phyloP scores from a whole-genome alignment of 2,329 filamentous ascomycete genomes.

The Lomentospora prolificans region DNA sequence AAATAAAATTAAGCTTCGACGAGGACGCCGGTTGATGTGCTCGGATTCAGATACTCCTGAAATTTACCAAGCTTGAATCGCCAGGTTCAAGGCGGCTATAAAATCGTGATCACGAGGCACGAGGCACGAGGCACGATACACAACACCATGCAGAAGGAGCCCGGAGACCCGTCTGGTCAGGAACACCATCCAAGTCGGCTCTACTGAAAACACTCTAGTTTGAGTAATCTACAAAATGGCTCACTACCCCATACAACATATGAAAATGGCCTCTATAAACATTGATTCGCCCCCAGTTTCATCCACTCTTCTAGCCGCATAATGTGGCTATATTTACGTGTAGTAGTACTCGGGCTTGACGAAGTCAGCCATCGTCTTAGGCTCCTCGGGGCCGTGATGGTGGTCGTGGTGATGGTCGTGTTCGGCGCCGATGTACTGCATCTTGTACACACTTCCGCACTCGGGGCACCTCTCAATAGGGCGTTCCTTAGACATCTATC shows the following conservation, averaged over 20 bases:
- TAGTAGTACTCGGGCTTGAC: slow-evolving; percentile 94
- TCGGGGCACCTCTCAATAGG: slow-evolving; percentile 92
- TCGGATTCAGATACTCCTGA: too few species aligned
- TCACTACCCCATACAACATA: slow-evolving; percentile 1
- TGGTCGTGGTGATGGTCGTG: slow-evolving; percentile 55
- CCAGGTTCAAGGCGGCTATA: not conserved
- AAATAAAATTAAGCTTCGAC: slow-evolving; percentile 60
- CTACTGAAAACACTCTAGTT: slow-evolving; percentile 3
- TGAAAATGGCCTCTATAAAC: not conserved
- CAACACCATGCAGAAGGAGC: slow-evolving; percentile 13
- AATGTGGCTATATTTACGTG: slow-evolving; percentile 12
- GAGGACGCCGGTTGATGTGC: slow-evolving; percentile 37
- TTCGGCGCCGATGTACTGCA: slow-evolving; percentile 85
- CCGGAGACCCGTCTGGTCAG: slow-evolving; percentile 5
- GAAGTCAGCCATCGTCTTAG: slow-evolving; percentile 94
- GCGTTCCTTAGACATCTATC: slow-evolving; percentile 73
- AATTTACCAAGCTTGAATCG: not conserved
- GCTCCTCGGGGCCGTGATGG: slow-evolving; percentile 61
- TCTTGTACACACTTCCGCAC: slow-evolving; percentile 94
- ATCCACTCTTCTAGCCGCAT: not conserved
- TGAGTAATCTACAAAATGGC: slow-evolving; percentile 4
- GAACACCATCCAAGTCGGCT: not conserved
- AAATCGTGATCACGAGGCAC: too few species aligned
- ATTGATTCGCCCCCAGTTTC: not conserved
- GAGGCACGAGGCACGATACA: too few species aligned